phyloP scores from a whole-genome alignment of 2,329 filamentous ascomycete species.

The Daldinia eschscholtzii region DNA sequence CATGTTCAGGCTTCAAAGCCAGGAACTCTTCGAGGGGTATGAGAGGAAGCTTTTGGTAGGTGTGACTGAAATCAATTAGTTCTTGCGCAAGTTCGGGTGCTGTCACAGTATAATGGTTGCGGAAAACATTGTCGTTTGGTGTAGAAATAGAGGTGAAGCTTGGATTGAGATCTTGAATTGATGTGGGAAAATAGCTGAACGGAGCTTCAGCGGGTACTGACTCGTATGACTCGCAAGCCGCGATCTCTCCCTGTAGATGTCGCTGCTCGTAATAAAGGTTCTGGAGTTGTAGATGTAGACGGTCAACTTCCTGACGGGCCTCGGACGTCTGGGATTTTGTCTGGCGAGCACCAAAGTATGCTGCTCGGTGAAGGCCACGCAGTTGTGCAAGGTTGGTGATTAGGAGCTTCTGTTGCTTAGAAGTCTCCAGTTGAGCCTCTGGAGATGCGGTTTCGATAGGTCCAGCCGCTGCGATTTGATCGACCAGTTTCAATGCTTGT shows the following conservation, averaged over 20 bases:
- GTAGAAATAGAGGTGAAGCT: not conserved
- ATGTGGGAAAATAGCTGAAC: constrained; percentile 8
- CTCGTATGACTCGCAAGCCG: constrained; percentile 92
- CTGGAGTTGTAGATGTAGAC: constrained; percentile 90
- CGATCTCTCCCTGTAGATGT: constrained; percentile 89
- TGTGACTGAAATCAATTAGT: constrained; percentile 71
- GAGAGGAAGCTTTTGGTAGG: constrained; percentile 86
- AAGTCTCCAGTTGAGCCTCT: constrained; percentile 69
- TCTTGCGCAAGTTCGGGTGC: constrained; percentile 38
- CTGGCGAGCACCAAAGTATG: constrained; percentile 82
- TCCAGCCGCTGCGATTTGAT: constrained; percentile 62
- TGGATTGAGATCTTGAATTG: constrained; percentile 2
- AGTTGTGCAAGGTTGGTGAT: constrained; percentile 83
- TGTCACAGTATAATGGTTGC: constrained; percentile 22
- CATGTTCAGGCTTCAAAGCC: constrained; percentile 78
- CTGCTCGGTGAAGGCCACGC: constrained; percentile 84
- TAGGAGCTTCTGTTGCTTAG: constrained; percentile 83
- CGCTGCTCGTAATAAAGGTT: constrained; percentile 97
- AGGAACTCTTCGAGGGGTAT: constrained; percentile 88
- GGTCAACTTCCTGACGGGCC: constrained; percentile 89
- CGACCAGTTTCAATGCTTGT: constrained; percentile 76
- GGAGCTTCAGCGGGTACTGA: constrained; percentile 60
- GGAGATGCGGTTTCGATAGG: constrained; percentile 59
- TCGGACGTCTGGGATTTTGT: constrained; percentile 90
- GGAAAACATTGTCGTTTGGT: constrained; percentile 9